phyloP scores from a whole-genome alignment of 108 stramenopile genomes.

The Skeletonema grethae region DNA sequence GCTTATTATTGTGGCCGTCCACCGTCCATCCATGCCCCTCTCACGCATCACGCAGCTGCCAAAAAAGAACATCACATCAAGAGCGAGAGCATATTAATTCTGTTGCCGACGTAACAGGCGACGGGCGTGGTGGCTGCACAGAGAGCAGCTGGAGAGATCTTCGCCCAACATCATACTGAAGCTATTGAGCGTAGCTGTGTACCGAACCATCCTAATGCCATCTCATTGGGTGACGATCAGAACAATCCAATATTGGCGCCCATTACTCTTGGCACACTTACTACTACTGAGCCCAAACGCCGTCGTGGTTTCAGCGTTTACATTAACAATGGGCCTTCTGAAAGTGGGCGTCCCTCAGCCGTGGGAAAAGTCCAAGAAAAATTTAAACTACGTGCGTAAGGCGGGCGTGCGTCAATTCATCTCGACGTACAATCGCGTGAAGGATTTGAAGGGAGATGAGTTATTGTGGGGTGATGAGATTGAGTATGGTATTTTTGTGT shows the following conservation, averaged over 20 bases:
- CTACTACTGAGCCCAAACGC: not conserved
- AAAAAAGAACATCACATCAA: too few relatives aligned
- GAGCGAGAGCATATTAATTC: too few relatives aligned
- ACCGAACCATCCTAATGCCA: not conserved
- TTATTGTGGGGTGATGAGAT: constrained; percentile 98
- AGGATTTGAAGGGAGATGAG: constrained; percentile 92
- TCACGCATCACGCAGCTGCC: too few relatives aligned
- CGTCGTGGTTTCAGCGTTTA: not conserved
- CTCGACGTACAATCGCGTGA: constrained; percentile 93
- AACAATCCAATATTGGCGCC: constrained; percentile 5
- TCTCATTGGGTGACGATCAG: not conserved
- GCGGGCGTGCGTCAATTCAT: constrained; percentile 97
- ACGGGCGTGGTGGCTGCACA: too few relatives aligned
- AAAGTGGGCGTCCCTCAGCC: constrained; percentile 93
- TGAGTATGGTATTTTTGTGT: constrained; percentile 93
- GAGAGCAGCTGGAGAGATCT: too few relatives aligned
- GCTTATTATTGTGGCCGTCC: too few relatives aligned
- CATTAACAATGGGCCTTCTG: constrained; percentile 66
- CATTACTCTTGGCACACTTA: constrained; percentile 5
- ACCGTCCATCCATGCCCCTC: too few relatives aligned
- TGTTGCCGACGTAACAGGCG: too few relatives aligned
- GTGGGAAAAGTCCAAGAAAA: constrained; percentile 89
- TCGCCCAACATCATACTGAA: too few relatives aligned
- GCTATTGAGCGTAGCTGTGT: too few relatives aligned
- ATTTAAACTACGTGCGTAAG: constrained; percentile 86